Percentiles rank a stretch among this genome's conserved stretches.
phyloP scores from a whole-genome alignment of 2,329 filamentous ascomycete genomes.

The Elsinoe ampelina region DNA sequence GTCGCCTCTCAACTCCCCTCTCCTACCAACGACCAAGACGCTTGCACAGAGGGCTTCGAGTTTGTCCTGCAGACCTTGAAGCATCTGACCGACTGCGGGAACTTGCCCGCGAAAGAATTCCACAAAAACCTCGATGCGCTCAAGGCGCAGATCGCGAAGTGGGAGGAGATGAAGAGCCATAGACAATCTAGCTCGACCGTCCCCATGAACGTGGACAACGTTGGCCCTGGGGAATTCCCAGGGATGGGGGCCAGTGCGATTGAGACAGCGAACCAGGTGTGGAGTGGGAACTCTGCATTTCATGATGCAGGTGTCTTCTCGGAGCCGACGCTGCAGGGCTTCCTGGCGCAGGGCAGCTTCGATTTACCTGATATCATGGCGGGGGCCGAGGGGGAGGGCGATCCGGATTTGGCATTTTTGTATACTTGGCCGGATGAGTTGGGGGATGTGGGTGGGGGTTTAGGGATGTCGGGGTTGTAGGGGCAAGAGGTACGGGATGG shows the following conservation, averaged over 20 bases:
- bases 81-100: conserved; percentile 33
- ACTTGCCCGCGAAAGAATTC: conserved; percentile 35
- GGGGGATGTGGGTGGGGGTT: not conserved
- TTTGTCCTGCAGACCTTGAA: conserved; percentile 31
- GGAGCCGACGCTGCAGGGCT: conserved; percentile 4
- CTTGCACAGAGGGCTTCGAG: conserved; percentile 31
- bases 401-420: conserved; percentile 8
- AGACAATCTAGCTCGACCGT: not conserved
- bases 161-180: not conserved
- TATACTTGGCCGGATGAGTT: conserved; percentile 9
- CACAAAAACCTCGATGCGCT: conserved; percentile 32
- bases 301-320: not conserved
- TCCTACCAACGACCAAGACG: conserved; percentile 27
- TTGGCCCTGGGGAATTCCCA: not conserved
- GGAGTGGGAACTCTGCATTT: not conserved
- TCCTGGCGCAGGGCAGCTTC: not conserved
- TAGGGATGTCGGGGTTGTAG: not conserved
- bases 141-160: conserved; percentile 13
- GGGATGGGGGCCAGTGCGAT: not conserved
- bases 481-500: no score
- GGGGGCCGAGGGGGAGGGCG: not conserved
- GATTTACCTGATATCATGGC: not conserved
- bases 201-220: no score
- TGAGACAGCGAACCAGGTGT: not conserved
- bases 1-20: conserved; percentile 33